Evolutionary conservation across 768 basidiomycete genomes (phyloP).

Genomic region (Megacollybia marginata): DNA sequence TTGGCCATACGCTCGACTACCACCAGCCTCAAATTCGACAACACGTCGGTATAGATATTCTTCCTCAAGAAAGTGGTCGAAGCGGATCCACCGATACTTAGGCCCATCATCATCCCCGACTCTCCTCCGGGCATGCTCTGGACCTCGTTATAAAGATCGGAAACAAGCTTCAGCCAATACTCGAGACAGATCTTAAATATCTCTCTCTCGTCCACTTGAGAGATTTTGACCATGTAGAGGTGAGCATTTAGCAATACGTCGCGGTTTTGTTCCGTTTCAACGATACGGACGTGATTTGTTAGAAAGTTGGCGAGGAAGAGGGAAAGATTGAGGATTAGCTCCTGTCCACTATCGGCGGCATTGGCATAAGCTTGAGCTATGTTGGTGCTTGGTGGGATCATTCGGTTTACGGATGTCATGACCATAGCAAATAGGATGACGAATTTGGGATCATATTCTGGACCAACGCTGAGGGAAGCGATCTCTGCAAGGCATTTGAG

Average conservation of each 20-base stretch:
- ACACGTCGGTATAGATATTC: conserved; percentile 92
- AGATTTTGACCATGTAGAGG: conserved; percentile 96
- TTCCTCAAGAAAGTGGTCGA: conserved; percentile 74
- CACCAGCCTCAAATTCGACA: conserved; percentile 89
- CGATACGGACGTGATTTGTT: conserved; percentile 85
- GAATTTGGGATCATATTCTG: conserved; percentile 98
- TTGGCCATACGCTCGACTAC: conserved; percentile 99
- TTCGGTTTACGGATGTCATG: conserved; percentile 94
- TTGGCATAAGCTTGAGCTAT: conserved; percentile 88
- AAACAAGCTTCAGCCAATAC: conserved; percentile 33
- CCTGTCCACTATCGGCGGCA: conserved; percentile 88
- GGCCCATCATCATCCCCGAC: conserved; percentile 78
- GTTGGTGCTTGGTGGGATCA: conserved; percentile 94
- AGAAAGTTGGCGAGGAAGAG: conserved; percentile 98
- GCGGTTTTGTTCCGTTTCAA: conserved; percentile 85
- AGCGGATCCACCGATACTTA: conserved; percentile 70
- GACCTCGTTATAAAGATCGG: neutral
- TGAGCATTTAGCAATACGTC: conserved; percentile 95
- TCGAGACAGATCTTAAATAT: conserved; percentile 99
- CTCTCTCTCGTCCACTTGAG: conserved; percentile 96
- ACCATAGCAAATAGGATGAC: conserved; percentile 97
- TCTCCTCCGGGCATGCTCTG: conserved; percentile 58
- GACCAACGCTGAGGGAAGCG: conserved; percentile 86
- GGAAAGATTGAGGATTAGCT: conserved; percentile 93
- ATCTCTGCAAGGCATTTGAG: conserved; percentile 96